Conservation (phyloP, 768 basidiomycete species). For the Pulveroboletus sp. region DNA sequence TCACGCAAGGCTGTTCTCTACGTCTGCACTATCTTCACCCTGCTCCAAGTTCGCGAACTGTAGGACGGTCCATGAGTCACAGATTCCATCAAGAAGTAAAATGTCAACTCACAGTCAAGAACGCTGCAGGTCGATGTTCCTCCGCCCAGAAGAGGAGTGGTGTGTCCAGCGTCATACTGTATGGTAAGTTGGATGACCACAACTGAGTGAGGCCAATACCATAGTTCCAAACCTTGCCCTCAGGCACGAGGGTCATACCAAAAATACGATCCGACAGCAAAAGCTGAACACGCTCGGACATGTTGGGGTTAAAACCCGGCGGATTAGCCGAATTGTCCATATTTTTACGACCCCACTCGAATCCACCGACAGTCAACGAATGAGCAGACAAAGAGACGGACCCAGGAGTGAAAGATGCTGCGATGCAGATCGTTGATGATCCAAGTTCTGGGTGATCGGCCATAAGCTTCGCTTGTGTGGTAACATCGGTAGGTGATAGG, state of each 20-base stretch:
- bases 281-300: constrained; percentile 94
- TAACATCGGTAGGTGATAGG: constrained; percentile 88
- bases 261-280: constrained; percentile 92
- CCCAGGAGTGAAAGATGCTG: constrained; percentile 95
- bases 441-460: constrained; percentile 94
- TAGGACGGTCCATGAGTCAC: neutral
- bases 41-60: constrained; percentile 88
- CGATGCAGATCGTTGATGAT: constrained; percentile 88
- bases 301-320: constrained; percentile 94
- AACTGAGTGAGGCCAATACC: constrained; percentile 89
- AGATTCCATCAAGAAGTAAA: neutral
- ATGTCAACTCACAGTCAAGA: constrained; percentile 67
- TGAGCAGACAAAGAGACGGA: constrained; percentile 95
- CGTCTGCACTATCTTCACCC: constrained; percentile 91
- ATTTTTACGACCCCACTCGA: constrained; percentile 98
- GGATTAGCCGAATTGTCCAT: constrained; percentile 80
- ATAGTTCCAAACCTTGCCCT: constrained; percentile 96
- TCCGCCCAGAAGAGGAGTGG: constrained; percentile 95
- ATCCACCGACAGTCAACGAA: constrained; percentile 84
- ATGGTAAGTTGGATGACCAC: constrained; percentile 79
- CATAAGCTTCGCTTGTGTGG: constrained; percentile 95
- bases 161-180: constrained; percentile 85
- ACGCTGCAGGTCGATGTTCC: constrained; percentile 90
- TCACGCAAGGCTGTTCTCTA: constrained; percentile 91
- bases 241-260: constrained; percentile 92